Percentiles rank a stretch among this genome's conserved stretches.
Evolutionary conservation across 139 green algal species (phyloP).

Genomic region (Gonium pectorale): DNA sequence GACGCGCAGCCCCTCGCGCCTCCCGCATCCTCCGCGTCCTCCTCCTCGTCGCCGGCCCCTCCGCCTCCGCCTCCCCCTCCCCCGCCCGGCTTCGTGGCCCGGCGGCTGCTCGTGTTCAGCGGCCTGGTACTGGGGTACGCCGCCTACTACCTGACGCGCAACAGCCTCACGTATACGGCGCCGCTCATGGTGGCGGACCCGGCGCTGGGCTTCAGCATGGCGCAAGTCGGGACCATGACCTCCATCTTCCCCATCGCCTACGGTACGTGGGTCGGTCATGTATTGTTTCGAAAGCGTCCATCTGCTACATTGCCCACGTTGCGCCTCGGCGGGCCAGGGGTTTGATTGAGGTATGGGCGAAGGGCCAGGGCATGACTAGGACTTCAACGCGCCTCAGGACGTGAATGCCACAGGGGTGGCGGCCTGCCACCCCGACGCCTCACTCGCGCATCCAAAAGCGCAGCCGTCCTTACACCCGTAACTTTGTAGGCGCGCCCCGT

Average conservation of each 20-base stretch:
- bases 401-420: too few relatives aligned
- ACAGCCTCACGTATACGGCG: constrained; percentile 66
- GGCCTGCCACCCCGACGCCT: too few relatives aligned
- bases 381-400: too few relatives aligned
- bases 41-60: neutral
- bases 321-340: too few relatives aligned
- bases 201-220: constrained; percentile 46
- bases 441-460: too few relatives aligned
- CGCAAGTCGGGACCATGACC: constrained; percentile 90
- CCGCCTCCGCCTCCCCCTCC: neutral
- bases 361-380: too few relatives aligned
- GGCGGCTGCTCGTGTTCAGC: constrained; percentile 62
- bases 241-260: constrained; percentile 95
- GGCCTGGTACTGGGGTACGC: constrained; percentile 66
- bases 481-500: too few relatives aligned
- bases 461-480: too few relatives aligned
- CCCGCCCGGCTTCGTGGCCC: constrained; percentile 51
- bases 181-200: constrained; percentile 68
- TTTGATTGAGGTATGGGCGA: too few relatives aligned
- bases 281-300: too few relatives aligned
- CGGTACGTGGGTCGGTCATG: too few relatives aligned
- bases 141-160: constrained; percentile 70
- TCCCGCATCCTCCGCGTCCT: neutral
- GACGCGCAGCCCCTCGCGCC: neutral
- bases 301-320: too few relatives aligned